phyloP scores from a whole-genome alignment of 495 filamentous ascomycete species.

The Xylaria flabelliformis region DNA sequence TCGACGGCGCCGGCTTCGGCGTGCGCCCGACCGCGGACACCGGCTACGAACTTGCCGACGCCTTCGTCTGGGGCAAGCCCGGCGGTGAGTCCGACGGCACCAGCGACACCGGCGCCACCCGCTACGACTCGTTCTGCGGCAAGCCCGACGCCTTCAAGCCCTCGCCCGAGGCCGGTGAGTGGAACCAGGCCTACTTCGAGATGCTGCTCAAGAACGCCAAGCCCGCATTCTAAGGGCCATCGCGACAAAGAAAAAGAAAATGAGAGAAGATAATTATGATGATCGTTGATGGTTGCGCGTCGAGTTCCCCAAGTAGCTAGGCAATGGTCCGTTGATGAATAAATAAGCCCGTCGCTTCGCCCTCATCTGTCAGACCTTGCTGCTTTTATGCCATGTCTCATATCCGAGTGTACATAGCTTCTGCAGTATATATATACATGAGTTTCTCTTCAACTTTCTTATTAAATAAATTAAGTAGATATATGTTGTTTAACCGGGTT shows the following conservation, averaged over 20 bases:
- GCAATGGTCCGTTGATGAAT: conserved; percentile 16
- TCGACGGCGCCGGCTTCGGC: conserved; percentile 77
- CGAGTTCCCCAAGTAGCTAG: conserved; percentile 13
- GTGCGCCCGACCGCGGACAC: conserved; percentile 69
- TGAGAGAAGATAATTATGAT: conserved; percentile 21
- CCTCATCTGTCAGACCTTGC: conserved; percentile 19
- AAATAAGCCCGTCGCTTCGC: conserved; percentile 9
- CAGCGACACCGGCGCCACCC: conserved; percentile 61
- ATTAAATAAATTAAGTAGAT: not conserved
- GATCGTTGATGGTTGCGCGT: conserved; percentile 8
- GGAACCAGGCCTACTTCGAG: conserved; percentile 84
- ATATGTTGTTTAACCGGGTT: not conserved
- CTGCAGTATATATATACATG: conserved; percentile 34
- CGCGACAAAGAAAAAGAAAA: not conserved
- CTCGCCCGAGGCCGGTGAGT: conserved; percentile 77
- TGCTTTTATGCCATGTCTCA: conserved; percentile 32
- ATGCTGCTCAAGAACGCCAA: conserved; percentile 71
- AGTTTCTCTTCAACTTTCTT: conserved; percentile 1
- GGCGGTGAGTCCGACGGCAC: conserved; percentile 85
- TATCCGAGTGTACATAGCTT: conserved; percentile 44
- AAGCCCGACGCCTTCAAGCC: conserved; percentile 65
- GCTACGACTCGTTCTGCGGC: conserved; percentile 79
- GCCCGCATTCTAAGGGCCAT: conserved; percentile 52
- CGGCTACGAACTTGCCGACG: conserved; percentile 67
- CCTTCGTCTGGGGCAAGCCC: conserved; percentile 86